A percentile compares a stretch with the other conserved stretches of the same genome.
Evolutionary conservation across 202 grass and related monocot species (phyloP).

Genomic region (Cymbopogon flexuosus): DNA sequence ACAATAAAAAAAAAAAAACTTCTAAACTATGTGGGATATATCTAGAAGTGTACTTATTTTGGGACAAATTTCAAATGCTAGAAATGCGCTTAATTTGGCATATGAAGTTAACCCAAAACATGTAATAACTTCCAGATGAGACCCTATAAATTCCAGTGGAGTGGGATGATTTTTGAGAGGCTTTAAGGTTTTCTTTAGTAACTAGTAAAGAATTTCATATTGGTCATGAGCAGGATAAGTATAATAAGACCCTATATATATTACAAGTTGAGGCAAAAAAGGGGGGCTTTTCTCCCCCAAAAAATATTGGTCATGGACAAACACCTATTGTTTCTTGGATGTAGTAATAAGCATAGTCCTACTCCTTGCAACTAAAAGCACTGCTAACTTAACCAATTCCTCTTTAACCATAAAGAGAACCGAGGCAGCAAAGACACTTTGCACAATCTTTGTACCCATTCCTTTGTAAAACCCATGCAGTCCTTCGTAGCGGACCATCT

Average conservation of each 20-base stretch:
- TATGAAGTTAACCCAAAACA: not conserved
- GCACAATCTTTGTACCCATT: constrained; percentile 99
- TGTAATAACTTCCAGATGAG: not conserved
- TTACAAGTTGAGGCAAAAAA: not conserved
- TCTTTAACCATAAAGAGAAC: constrained; percentile 99
- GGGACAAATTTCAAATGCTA: not conserved
- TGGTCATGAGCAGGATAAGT: not conserved
- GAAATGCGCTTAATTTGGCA: not conserved
- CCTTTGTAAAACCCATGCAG: constrained; percentile 84
- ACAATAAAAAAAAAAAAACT: no score
- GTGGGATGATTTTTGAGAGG: not conserved
- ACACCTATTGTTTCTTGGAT: constrained; percentile 31
- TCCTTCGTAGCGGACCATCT: constrained; percentile 93
- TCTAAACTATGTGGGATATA: not conserved
- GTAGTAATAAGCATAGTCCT: constrained; percentile 52
- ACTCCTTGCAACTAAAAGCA: constrained; percentile 59
- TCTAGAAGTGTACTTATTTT: not conserved
- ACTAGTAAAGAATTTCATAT: constrained; percentile 16
- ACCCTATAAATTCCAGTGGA: not conserved
- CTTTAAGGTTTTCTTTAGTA: not conserved
- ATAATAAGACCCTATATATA: not conserved
- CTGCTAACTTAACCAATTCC: constrained; percentile 69
- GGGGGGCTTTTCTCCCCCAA: not conserved
- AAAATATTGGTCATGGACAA: not conserved
- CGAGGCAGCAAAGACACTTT: constrained; percentile 91